Evolutionary conservation across 495 filamentous ascomycete genomes (phyloP).

Genomic region (Neurospora pannonica): DNA sequence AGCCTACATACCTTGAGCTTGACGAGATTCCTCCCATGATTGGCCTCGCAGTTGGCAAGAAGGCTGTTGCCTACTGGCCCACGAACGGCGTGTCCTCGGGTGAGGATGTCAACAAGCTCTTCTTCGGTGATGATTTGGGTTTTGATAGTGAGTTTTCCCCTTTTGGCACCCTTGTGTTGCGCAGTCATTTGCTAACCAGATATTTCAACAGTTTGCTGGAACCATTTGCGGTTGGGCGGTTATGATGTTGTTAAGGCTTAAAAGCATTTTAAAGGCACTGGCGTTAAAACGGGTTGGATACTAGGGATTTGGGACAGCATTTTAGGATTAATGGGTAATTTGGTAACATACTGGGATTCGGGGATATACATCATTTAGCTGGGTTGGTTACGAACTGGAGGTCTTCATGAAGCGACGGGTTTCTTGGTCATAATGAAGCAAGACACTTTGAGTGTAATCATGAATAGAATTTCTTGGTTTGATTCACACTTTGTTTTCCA

Average conservation of each 20-base stretch:
- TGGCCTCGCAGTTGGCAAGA: constrained; percentile 55
- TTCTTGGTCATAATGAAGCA: neutral
- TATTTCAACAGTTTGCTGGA: constrained; percentile 34
- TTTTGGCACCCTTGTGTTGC: neutral
- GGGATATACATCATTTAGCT: neutral
- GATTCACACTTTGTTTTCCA: neutral
- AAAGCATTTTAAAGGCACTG: neutral
- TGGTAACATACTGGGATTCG: neutral
- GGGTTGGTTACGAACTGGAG: neutral
- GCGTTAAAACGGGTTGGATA: neutral
- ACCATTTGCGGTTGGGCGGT: constrained; percentile 42
- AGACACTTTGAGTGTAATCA: neutral
- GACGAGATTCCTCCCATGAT: constrained; percentile 51
- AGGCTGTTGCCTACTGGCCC: constrained; percentile 50
- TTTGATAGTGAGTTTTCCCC: constrained; percentile 29
- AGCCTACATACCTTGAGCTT: constrained; percentile 36
- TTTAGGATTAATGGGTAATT: neutral
- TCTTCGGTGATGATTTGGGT: constrained; percentile 60
- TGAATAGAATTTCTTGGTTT: neutral
- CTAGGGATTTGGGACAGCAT: neutral
- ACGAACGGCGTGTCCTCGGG: constrained; percentile 42
- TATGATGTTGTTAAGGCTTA: constrained; percentile 1
- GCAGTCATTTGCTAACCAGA: neutral
- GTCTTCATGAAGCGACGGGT: neutral
- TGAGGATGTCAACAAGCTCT: constrained; percentile 46